Conservation (phyloP, 768 basidiomycete genomes). For the Podaxis sp. region DNA sequence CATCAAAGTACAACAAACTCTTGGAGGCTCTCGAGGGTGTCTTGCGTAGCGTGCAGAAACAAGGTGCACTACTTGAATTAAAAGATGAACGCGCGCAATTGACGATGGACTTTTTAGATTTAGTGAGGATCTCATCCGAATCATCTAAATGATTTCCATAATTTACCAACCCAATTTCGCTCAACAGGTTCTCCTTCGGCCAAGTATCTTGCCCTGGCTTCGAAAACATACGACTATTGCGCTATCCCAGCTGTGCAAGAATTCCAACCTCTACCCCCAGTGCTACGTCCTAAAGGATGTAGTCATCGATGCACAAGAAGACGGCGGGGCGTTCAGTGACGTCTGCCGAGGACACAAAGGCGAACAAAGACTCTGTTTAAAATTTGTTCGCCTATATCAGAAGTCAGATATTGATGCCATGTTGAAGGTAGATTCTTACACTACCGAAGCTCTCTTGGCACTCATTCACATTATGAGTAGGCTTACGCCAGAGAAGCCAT, state of each 20-base stretch:
- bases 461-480: not conserved
- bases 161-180: not conserved
- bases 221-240: not conserved
- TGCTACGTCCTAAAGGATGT: slow-evolving; percentile 23
- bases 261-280: slow-evolving; percentile 26
- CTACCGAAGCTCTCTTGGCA: not conserved
- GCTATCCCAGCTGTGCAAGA: slow-evolving; percentile 19
- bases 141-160: not conserved
- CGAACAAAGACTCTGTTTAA: slow-evolving; percentile 21
- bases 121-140: not conserved
- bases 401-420: slow-evolving; percentile 16
- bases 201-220: not conserved
- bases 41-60: too few species aligned
- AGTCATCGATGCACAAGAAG: slow-evolving; percentile 10
- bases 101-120: not conserved
- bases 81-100: not conserved
- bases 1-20: too few species aligned
- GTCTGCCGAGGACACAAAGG: slow-evolving; percentile 23
- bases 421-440: slow-evolving; percentile 19
- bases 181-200: slow-evolving; percentile 13
- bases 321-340: slow-evolving; percentile 26
- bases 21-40: too few species aligned
- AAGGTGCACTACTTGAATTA: not conserved
- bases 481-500: not conserved
- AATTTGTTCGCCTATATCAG: slow-evolving; percentile 24